Base-by-base conservation (phyloP, 441 rosid genomes). In the Euphorbia schlechtendalii region DNA sequence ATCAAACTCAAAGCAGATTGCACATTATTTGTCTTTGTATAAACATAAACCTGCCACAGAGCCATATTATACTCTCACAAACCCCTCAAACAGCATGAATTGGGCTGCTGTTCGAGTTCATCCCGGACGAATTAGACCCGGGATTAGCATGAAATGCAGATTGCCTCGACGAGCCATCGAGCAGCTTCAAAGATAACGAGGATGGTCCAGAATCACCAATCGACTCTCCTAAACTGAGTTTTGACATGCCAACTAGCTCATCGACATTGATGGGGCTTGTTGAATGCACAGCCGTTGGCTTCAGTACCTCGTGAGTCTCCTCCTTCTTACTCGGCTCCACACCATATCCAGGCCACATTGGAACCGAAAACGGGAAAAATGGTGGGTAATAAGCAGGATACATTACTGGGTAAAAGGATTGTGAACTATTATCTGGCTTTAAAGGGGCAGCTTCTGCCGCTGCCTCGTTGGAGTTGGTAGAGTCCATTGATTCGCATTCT, bases 401-500 rank as follows among this genome's bases (percentile, higher is more conserved):
- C 18, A 85, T 67, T 14, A 86, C 77, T 4, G 96, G 96, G 74
- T 82, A 75, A 75, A 74, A 69, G 61, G 90, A 46, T 59, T 76
- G 89, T 10, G 71, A 65, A 68, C 59, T 69, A n/a, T n/a, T n/a
- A 59, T 87, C 90, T 1, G 71, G 72, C 63, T 73, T 79, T 14
- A 82, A 61, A 64, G 80, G 82, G 6, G 64, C 65, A 30, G 84
- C 68, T 49, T 89, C 96, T 56, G 80, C 96, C 56, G 80, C 86
- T 0, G 73, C 82, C 8, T 87, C 85, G 15, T 34, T 34, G 4
- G 94, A 86, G 83, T 85, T 85, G 69, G 87, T 81, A 20, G 96
- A 92, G 72, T 92, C 94, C 98, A 92, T 92, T 25, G 98, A 90
- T 73, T 88, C 92, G 45, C 85, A 81, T 80, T 85, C 94, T 75